phyloP scores from a whole-genome alignment of 441 rosid species.

The Breynia disticha region DNA sequence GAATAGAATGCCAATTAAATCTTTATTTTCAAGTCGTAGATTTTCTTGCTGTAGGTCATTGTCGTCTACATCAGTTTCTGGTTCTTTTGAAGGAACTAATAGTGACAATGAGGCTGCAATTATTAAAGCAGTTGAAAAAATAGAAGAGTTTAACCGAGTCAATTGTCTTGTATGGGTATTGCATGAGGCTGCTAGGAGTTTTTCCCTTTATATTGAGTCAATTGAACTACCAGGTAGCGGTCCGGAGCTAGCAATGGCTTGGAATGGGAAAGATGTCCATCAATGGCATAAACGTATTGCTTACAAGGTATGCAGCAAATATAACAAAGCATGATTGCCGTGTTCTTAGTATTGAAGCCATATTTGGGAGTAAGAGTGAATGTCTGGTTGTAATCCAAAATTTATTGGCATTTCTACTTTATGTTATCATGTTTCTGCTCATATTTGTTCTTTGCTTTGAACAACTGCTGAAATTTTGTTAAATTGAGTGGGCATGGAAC shows the following conservation, averaged over 20 bases:
- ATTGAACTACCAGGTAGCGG: slow-evolving; percentile 38
- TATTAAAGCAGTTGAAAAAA: slow-evolving; percentile 15
- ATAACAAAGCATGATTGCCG: background rate
- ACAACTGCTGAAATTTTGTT: slow-evolving; percentile 12
- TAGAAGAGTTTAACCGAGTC: slow-evolving; percentile 35
- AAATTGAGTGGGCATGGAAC: slow-evolving; percentile 16
- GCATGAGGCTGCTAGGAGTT: slow-evolving; percentile 55
- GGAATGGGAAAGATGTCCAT: slow-evolving; percentile 65
- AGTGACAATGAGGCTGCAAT: slow-evolving; percentile 20
- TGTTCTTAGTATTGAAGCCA: background rate
- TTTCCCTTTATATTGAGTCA: slow-evolving; percentile 38
- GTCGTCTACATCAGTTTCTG: slow-evolving; percentile 22
- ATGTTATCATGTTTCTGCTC: slow-evolving; percentile 12
- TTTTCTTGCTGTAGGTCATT: slow-evolving; percentile 24
- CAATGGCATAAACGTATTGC: slow-evolving; percentile 51
- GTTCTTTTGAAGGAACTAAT: slow-evolving; percentile 17
- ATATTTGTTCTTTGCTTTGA: slow-evolving; percentile 13
- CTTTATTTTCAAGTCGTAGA: slow-evolving; percentile 9
- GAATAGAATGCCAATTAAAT: slow-evolving; percentile 13
- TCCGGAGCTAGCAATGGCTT: slow-evolving; percentile 51
- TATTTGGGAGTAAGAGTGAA: background rate
- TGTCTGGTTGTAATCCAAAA: background rate
- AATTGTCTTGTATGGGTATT: slow-evolving; percentile 50
- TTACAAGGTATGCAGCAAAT: slow-evolving; percentile 29
- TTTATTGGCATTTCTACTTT: background rate